A percentile compares a stretch with the other conserved stretches of the same genome.
Evolutionary conservation across 2,329 filamentous ascomycete species (phyloP).

Genomic region (Cytospora paraplurivora): DNA sequence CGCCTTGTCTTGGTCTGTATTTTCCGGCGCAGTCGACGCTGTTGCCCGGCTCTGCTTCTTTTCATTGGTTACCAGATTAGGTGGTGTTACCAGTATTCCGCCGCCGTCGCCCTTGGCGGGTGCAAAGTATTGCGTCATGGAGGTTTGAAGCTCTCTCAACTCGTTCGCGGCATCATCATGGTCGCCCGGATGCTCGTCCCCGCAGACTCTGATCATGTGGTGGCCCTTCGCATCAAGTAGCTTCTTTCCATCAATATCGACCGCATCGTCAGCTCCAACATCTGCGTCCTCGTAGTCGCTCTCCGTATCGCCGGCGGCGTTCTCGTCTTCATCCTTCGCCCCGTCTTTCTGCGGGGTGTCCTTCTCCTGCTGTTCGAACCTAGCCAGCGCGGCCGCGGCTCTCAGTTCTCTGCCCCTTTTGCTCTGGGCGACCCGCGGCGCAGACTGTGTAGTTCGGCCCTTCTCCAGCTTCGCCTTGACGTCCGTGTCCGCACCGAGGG

Average conservation of each 20-base stretch:
- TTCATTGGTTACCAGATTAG: background rate
- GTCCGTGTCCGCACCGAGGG: conserved; percentile 69
- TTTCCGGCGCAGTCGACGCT: background rate
- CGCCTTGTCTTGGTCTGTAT: conserved; percentile 19
- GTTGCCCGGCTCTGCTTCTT: background rate
- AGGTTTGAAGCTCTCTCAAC: conserved; percentile 64
- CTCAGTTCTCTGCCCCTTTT: conserved; percentile 73
- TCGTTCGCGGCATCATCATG: conserved; percentile 61
- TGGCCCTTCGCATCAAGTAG: conserved; percentile 68
- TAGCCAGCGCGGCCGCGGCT: conserved; percentile 74
- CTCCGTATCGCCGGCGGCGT: conserved; percentile 41
- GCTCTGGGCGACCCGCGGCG: conserved; percentile 74
- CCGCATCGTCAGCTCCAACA: conserved; percentile 51
- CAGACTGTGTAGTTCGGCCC: conserved; percentile 62
- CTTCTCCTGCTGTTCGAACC: conserved; percentile 65
- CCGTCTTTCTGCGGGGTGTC: conserved; percentile 45
- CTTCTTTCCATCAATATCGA: conserved; percentile 65
- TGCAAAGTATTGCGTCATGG: conserved; percentile 28
- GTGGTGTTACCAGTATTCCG: background rate
- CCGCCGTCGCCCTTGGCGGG: conserved; percentile 14
- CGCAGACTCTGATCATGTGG: conserved; percentile 73
- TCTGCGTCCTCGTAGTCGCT: conserved; percentile 48
- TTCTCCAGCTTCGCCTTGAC: conserved; percentile 68
- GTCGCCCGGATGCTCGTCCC: conserved; percentile 64
- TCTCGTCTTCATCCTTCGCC: conserved; percentile 40